Percentiles rank a stretch among this genome's conserved stretches.
phyloP scores from a whole-genome alignment of 2,329 filamentous ascomycete genomes.

The Aspergillus ibericus region DNA sequence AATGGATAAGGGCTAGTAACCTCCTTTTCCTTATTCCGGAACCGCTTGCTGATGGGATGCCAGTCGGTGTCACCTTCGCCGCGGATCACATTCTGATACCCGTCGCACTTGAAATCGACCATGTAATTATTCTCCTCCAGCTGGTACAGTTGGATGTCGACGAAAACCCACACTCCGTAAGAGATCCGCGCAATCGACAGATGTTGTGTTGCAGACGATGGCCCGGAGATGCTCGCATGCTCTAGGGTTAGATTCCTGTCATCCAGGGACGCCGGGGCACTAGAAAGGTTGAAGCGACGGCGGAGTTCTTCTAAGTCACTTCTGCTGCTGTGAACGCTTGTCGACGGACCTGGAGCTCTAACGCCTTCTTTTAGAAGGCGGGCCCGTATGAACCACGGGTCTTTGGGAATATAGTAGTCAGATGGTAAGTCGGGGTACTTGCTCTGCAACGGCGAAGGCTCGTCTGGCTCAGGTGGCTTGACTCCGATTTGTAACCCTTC shows the following conservation, averaged over 20 bases:
- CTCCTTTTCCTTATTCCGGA: conserved; percentile 79
- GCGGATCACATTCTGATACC: conserved; percentile 84
- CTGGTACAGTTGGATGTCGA: conserved; percentile 94
- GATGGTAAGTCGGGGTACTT: conserved; percentile 48
- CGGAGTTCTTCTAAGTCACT: conserved; percentile 45
- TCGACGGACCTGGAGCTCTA: conserved; percentile 51
- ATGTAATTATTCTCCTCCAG: conserved; percentile 91
- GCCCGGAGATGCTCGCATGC: conserved; percentile 31
- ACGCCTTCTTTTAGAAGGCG: conserved; percentile 82
- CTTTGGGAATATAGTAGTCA: conserved; percentile 82
- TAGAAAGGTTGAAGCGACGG: conserved; percentile 39
- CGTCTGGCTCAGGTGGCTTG: conserved; percentile 30
- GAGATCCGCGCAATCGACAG: conserved; percentile 46
- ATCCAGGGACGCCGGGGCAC: conserved; percentile 34
- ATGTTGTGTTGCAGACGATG: conserved; percentile 39
- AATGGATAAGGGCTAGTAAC: conserved; percentile 95
- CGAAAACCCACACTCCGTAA: conserved; percentile 83
- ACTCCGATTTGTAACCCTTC: conserved; percentile 40
- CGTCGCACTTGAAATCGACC: conserved; percentile 97
- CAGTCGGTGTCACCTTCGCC: conserved; percentile 45
- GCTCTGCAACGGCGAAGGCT: conserved; percentile 42
- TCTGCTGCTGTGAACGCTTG: conserved; percentile 41
- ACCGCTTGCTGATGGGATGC: conserved; percentile 51
- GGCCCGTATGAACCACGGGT: conserved; percentile 92
- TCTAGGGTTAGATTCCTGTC: conserved; percentile 36